Conservation (phyloP, 1,139 yeast species). For the Yamadazyma friedrichii region DNA sequence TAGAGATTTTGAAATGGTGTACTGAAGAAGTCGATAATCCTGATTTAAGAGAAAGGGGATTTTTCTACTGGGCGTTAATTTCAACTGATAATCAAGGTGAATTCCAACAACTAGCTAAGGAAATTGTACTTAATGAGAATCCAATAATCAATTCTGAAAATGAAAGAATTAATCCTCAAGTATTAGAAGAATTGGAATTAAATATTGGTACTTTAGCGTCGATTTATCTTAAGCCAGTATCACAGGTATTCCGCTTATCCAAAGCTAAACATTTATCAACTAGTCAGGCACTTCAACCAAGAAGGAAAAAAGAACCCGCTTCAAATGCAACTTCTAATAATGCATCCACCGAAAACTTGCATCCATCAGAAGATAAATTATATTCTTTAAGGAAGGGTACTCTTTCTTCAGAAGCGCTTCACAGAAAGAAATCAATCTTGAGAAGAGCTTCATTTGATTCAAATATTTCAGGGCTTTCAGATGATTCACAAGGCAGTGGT, state of each 20-base stretch:
- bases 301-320: constrained; percentile 11
- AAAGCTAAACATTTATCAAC: constrained; percentile 51
- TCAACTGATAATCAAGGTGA: constrained; percentile 40
- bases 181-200: constrained; percentile 78
- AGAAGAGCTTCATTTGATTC: constrained; percentile 18
- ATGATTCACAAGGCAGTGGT: constrained; percentile 11
- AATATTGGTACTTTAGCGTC: constrained; percentile 82
- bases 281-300: constrained; percentile 61
- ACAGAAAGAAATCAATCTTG: constrained; percentile 14
- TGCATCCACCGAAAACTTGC: constrained; percentile 1
- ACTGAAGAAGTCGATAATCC: constrained; percentile 77
- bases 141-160: constrained; percentile 69
- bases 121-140: constrained; percentile 56
- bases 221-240: constrained; percentile 79
- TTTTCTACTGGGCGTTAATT: constrained; percentile 79
- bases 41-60: constrained; percentile 83
- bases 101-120: constrained; percentile 46
- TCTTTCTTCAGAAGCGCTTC: constrained; percentile 13
- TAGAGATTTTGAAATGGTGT: constrained; percentile 63
- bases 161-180: constrained; percentile 66
- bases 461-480: constrained; percentile 12
- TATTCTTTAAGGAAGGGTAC: constrained; percentile 11
- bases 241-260: constrained; percentile 71
- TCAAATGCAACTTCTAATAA: constrained; percentile 2
- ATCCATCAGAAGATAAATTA: constrained; percentile 6